Percentiles rank a stretch among this genome's conserved stretches.
Conservation (phyloP, 192 early-diverging fungal species). For the Linnemannia schmuckeri region DNA sequence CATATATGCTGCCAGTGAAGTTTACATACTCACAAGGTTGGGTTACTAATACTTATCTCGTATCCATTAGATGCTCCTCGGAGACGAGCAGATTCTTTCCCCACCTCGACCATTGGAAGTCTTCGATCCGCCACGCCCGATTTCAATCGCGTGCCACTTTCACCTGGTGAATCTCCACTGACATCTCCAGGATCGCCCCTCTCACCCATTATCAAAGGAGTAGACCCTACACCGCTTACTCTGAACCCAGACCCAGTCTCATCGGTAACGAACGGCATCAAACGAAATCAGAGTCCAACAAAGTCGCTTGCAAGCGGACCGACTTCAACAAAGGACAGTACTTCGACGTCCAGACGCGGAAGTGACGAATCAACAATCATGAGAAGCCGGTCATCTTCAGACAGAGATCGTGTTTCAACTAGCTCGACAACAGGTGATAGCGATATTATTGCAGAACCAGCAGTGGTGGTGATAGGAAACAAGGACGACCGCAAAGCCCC, state of each 20-base stretch:
- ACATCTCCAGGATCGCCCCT: slow-evolving; percentile 37
- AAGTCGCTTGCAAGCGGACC: not conserved
- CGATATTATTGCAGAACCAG: not conserved
- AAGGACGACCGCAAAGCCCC: slow-evolving; percentile 19
- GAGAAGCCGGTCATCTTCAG: not conserved
- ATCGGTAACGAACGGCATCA: slow-evolving; percentile 13
- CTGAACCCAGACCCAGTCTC: slow-evolving; percentile 19
- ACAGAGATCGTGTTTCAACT: not conserved
- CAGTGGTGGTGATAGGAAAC: not conserved
- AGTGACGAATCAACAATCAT: slow-evolving; percentile 13
- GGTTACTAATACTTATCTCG: not conserved
- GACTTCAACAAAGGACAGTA: not conserved
- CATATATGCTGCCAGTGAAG: not conserved
- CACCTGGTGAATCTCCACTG: slow-evolving; percentile 32
- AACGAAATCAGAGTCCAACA: slow-evolving; percentile 13
- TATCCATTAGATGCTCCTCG: slow-evolving; percentile 31
- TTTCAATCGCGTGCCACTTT: slow-evolving; percentile 23
- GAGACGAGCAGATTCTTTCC: slow-evolving; percentile 47
- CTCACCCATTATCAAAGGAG: slow-evolving; percentile 12
- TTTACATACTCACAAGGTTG: not conserved
- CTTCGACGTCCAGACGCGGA: slow-evolving; percentile 1
- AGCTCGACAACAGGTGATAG: slow-evolving; percentile 17
- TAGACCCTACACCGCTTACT: slow-evolving; percentile 19
- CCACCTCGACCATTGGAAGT: slow-evolving; percentile 34
- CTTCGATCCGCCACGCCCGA: slow-evolving; percentile 40